These are phyloP conservation scores for Debaryomycetaceae sp. DNA, from an alignment of 1,139 yeast species.

Conservation along the genomic window DNA sequence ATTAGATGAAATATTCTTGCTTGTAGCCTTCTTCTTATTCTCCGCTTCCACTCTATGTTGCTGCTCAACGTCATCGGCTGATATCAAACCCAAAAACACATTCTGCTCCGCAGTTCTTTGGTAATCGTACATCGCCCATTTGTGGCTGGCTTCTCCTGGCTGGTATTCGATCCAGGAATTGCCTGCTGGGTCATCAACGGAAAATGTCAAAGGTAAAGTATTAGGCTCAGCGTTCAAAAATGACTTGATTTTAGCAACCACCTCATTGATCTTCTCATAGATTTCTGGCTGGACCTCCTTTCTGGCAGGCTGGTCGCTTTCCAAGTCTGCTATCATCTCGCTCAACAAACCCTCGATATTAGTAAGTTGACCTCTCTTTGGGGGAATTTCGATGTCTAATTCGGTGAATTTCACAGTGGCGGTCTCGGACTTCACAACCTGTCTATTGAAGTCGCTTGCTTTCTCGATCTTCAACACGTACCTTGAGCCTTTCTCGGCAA, in stretches of 20 bases:
- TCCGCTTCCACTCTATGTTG: slow-evolving; percentile 42
- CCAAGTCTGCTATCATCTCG: slow-evolving; percentile 83
- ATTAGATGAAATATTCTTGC: slow-evolving; percentile 24
- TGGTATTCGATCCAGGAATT: slow-evolving; percentile 93
- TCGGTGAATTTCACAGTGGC: slow-evolving; percentile 81
- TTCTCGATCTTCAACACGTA: slow-evolving; percentile 68
- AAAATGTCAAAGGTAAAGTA: slow-evolving; percentile 73
- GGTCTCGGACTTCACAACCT: slow-evolving; percentile 86
- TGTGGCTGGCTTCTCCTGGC: slow-evolving; percentile 87
- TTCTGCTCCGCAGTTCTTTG: slow-evolving; percentile 86
- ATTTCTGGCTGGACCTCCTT: slow-evolving; percentile 68
- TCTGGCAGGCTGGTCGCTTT: slow-evolving; percentile 78
- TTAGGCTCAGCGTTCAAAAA: slow-evolving; percentile 63
- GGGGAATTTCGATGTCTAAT: slow-evolving; percentile 91
- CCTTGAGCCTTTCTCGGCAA: slow-evolving; percentile 82
- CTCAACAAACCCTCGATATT: slow-evolving; percentile 84
- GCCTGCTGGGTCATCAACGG: slow-evolving; percentile 92
- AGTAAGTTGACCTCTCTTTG: slow-evolving; percentile 89
- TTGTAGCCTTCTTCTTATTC: slow-evolving; percentile 37
- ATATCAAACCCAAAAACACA: slow-evolving; percentile 78
- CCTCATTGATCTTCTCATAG: slow-evolving; percentile 68
- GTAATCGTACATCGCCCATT: slow-evolving; percentile 87
- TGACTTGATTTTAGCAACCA: slow-evolving; percentile 56
- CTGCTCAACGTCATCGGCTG: slow-evolving; percentile 70
- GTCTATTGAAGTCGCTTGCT: slow-evolving; percentile 79